These are phyloP conservation scores for Boletus huronensis DNA, from an alignment of 768 basidiomycete species.

Conservation along the genomic window DNA sequence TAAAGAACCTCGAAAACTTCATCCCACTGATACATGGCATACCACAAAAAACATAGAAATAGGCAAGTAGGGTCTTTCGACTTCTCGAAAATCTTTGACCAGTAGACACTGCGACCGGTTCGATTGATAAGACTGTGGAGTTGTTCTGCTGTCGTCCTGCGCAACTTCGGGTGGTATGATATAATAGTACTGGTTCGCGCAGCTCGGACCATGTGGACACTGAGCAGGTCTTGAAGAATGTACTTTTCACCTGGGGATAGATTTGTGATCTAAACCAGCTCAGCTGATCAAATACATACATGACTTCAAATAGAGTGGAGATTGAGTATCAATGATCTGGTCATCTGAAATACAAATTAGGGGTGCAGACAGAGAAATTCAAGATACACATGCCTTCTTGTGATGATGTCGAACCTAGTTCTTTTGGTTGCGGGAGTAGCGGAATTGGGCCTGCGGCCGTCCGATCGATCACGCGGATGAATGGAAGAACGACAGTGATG, in stretches of 20 bases:
- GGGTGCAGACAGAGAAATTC: too few species aligned
- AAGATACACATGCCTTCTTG: conserved; percentile 7
- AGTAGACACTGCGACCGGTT: conserved; percentile 33
- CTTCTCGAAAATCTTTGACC: conserved; percentile 24
- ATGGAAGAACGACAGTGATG: conserved; percentile 53
- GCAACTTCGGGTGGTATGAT: conserved; percentile 29
- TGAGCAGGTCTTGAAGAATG: conserved; percentile 44
- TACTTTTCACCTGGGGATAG: conserved; percentile 16
- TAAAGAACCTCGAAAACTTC: conserved; percentile 53
- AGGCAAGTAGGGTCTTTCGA: conserved; percentile 52
- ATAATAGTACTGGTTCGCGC: conserved; percentile 22
- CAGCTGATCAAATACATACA: conserved; percentile 25
- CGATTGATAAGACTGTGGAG: conserved; percentile 30
- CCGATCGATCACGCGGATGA: conserved; percentile 39
- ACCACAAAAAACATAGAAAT: conserved; percentile 53
- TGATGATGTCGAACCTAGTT: background rate
- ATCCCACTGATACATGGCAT: conserved; percentile 61
- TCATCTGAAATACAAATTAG: conserved; percentile 13
- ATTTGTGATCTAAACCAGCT: background rate
- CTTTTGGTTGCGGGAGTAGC: background rate
- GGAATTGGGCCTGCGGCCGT: background rate
- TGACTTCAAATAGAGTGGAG: conserved; percentile 37
- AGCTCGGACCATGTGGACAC: conserved; percentile 48
- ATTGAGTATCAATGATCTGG: conserved; percentile 49
- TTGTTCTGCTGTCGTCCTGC: conserved; percentile 20